Evolutionary conservation across 768 basidiomycete species (phyloP), one percentile per base, ranked within the genome.

Genomic region (Kwoniella europaea): DNA sequence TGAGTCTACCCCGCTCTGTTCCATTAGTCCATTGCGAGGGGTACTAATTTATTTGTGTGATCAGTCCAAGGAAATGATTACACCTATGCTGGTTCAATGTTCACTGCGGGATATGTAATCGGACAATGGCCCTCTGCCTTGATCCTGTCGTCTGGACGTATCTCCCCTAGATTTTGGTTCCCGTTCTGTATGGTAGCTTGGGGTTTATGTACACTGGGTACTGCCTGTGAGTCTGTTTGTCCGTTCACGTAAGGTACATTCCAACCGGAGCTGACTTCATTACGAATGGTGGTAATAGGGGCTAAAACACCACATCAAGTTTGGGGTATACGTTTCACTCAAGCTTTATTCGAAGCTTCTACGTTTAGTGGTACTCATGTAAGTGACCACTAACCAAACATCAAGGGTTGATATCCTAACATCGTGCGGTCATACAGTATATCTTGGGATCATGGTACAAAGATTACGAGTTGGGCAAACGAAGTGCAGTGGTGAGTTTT

Each of bases 331-430:
- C 87, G 90, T 10, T 91, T 92, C 78, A 87, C 91, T 65, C 90
- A 91, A 81, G 91, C 89, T 24, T 85, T 91, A 67, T 87, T 88
- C 7, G 91, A 92, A 81, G 87, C 90, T 0, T 91, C 90, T 9
- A 92, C 90, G 1, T 92, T 92, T 79, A 90, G 90, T 29, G 91
- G 91, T 44, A 89, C 89, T 16, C 90, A 90, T 73, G 90, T 89
- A 74, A 85, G 90, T 71, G 35, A 35, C 29, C 29, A 29, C 1
- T 29, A 4, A 29, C 3, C 29, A 29, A 29, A 29, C 5, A 29
- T 29, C 29, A 29, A 29, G 29, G 4, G 29, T 4, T 29, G 2
- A 29, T 4, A 29, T 29, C 29, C 3, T 29, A 6, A 29, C 29
- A 29, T 29, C 5, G 29, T 29, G 29, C 29, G 29, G 29, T 6